These are phyloP conservation scores for Cladosporium austrohemisphaericum DNA, from an alignment of 2,329 filamentous ascomycete genomes.

Conservation along the genomic window DNA sequence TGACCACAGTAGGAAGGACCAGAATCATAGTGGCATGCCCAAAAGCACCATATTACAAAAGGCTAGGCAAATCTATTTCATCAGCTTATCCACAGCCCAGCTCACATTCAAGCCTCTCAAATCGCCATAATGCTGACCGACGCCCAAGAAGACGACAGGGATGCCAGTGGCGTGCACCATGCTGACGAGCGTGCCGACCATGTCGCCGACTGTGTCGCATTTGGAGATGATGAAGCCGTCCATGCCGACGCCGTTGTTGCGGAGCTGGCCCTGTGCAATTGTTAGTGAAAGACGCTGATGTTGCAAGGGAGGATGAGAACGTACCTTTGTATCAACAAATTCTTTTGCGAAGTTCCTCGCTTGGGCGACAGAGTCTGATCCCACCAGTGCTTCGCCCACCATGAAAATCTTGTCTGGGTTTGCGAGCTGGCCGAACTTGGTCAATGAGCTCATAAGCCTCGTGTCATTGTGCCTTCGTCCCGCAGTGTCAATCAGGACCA, in stretches of 20 bases:
- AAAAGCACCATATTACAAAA: background rate
- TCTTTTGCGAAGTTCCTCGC: slow-evolving; percentile 93
- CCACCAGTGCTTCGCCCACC: slow-evolving; percentile 90
- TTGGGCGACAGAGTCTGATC: slow-evolving; percentile 91
- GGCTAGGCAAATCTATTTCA: slow-evolving; percentile 43
- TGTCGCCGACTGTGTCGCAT: slow-evolving; percentile 98
- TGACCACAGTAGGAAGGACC: background rate
- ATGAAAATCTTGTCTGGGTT: slow-evolving; percentile 98
- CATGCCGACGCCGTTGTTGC: slow-evolving; percentile 62
- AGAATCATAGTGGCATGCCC: background rate
- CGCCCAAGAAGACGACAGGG: slow-evolving; percentile 86
- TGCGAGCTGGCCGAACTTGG: slow-evolving; percentile 96
- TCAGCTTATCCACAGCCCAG: slow-evolving; percentile 59
- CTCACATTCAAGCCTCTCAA: slow-evolving; percentile 61
- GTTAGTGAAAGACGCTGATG: slow-evolving; percentile 2
- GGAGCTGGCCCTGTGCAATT: slow-evolving; percentile 24
- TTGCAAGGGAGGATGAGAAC: background rate
- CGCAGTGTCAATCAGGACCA: slow-evolving; percentile 95
- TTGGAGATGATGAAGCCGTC: slow-evolving; percentile 99
- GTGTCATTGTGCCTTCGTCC: slow-evolving; percentile 93
- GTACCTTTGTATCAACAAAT: slow-evolving; percentile 51
- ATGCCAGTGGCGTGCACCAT: slow-evolving; percentile 96
- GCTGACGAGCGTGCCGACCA: slow-evolving; percentile 92
- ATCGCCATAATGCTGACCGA: slow-evolving; percentile 65
- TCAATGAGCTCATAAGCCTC: slow-evolving; percentile 89